phyloP scores from a whole-genome alignment of 176 grass and related monocot species.

The Avena atlantica region DNA sequence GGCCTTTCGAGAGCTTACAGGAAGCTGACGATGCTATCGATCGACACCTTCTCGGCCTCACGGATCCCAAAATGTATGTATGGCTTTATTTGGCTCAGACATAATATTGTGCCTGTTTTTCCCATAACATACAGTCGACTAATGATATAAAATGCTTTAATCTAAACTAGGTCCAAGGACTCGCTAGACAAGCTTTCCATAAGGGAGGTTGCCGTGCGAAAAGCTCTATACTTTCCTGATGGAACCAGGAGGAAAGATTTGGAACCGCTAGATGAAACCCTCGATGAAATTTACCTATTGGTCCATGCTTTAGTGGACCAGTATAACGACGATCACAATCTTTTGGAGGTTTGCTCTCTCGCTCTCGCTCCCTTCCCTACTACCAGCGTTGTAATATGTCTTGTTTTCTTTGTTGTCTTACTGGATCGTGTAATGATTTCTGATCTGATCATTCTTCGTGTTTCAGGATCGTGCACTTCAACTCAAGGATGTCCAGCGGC shows the following conservation, averaged over 20 bases:
- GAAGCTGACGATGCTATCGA: not conserved
- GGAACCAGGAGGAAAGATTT: not conserved
- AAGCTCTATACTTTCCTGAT: slow-evolving; percentile 6
- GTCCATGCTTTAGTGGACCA: not conserved
- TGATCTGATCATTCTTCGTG: not conserved
- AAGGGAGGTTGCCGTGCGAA: not conserved
- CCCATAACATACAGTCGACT: not conserved
- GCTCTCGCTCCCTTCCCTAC: not conserved
- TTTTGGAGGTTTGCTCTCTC: not conserved
- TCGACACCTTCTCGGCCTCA: not conserved
- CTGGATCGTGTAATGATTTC: not conserved
- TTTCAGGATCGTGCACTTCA: not conserved
- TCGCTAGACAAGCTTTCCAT: not conserved
- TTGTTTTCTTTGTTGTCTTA: not conserved
- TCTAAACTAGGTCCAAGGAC: not conserved
- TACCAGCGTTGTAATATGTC: not conserved
- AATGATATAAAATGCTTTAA: not conserved
- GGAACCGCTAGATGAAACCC: not conserved
- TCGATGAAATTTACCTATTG: not conserved
- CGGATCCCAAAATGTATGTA: not conserved
- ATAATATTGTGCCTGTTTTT: not conserved
- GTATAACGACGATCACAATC: not conserved
- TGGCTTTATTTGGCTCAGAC: not conserved
- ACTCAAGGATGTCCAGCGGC: not conserved
- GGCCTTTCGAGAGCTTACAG: not conserved